Base-by-base conservation (phyloP, 2,329 filamentous ascomycete genomes). In the Colletotrichum spaethianum region DNA sequence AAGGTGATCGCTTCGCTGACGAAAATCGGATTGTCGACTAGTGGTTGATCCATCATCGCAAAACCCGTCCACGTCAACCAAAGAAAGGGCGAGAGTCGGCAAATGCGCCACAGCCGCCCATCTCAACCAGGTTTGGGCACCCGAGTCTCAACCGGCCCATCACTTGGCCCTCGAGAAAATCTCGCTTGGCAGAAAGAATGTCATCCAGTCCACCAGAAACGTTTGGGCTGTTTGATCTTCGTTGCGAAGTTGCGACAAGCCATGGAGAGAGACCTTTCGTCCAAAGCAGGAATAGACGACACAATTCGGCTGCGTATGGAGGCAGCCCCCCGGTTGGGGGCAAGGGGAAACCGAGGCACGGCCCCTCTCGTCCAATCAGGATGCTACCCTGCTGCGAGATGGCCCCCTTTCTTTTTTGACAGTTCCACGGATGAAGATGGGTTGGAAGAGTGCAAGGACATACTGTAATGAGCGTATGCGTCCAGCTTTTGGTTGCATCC, bases 181-280 rank as follows among this genome's bases (percentile, higher is more conserved):
- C 28, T 20, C 4, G 28, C 20, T 11, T 18, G 31, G 8, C n/a
- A 11, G n/a, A 28, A 7, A 33, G n/a, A 46, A 59, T 50, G 48
- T 52, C 42, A 72, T 63, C 59, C 64, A 69, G 64, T 2, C 62
- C 64, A 69, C 18, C 59, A 69, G 69, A 72, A 72, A 72, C 69
- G 69, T 63, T 59, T 72, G 69, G 69, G 57, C 52, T 63, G 69
- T 72, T 72, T 72, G 69, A 72, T 63, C 50, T 53, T 60, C 64
- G 69, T 69, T 69, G 64, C 69, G 64, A 61, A 69, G 52, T 53
- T 52, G 69, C 50, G 57, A 60, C 65, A 33, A 36, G 16, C 69
- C 67, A 38, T 11, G 16, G 11, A 7, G 42, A 16, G 50, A n/a
- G 26, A 26, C 48, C 57, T 67, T 68, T 69, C 64, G 44, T 72